phyloP scores from a whole-genome alignment of 768 basidiomycete genomes.

The Boletales sp. region DNA sequence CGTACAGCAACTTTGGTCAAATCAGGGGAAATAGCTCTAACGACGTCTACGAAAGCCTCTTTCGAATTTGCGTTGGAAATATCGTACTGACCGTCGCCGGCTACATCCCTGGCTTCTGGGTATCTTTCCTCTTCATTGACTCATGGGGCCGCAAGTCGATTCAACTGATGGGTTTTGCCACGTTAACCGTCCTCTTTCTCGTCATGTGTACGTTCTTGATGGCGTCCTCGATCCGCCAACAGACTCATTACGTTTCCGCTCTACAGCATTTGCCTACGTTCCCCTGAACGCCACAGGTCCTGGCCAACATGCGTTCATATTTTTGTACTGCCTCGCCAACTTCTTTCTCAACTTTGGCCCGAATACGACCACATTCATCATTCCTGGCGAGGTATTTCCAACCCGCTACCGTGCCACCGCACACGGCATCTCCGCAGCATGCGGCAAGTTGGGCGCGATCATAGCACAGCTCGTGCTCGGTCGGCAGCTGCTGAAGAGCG shows the following conservation, averaged over 20 bases:
- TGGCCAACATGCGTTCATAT: conserved; percentile 55
- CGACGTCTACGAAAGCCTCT: conserved; percentile 21
- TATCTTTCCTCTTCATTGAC: conserved; percentile 63
- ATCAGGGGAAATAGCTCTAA: conserved; percentile 22
- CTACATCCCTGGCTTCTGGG: conserved; percentile 54
- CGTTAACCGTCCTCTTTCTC: conserved; percentile 63
- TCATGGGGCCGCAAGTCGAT: conserved; percentile 71
- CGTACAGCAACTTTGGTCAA: conserved; percentile 63
- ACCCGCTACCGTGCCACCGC: conserved; percentile 71
- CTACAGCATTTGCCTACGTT: conserved; percentile 60
- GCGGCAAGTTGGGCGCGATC: conserved; percentile 73
- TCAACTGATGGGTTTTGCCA: conserved; percentile 67
- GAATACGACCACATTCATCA: conserved; percentile 66
- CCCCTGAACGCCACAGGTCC: conserved; percentile 44
- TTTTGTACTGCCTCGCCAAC: conserved; percentile 11
- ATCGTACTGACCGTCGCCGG: conserved; percentile 17
- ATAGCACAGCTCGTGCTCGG: conserved; percentile 75
- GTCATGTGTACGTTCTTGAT: conserved; percentile 52
- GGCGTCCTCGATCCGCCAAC: neutral
- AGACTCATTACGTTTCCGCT: neutral
- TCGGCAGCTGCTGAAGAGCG: conserved; percentile 51
- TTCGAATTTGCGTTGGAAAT: conserved; percentile 20
- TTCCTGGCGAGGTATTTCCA: conserved; percentile 77
- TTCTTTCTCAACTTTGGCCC: conserved; percentile 18
- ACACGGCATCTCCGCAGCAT: conserved; percentile 74